These are phyloP conservation scores for Hebeloma cylindrosporum DNA, from an alignment of 768 basidiomycete species.

Conservation along the genomic window DNA sequence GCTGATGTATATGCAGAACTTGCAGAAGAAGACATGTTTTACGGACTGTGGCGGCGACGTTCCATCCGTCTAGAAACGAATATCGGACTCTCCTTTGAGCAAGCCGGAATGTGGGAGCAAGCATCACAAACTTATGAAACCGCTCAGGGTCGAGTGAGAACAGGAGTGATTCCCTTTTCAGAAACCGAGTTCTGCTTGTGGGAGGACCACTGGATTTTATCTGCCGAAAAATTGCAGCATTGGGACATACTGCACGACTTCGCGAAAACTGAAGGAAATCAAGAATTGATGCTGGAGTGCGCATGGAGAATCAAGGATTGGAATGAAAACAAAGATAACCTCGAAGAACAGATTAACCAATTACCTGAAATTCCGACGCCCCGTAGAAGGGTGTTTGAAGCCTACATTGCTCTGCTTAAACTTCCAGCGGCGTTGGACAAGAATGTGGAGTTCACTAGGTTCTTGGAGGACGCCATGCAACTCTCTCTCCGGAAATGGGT, in stretches of 20 bases:
- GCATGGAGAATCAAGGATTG: conserved; percentile 96
- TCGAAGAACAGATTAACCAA: conserved; percentile 80
- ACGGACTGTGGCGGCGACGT: conserved; percentile 92
- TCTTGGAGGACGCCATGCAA: conserved; percentile 96
- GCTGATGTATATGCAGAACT: conserved; percentile 96
- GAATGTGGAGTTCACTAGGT: conserved; percentile 83
- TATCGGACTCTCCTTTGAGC: conserved; percentile 84
- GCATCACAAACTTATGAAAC: conserved; percentile 86
- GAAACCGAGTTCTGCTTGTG: conserved; percentile 96
- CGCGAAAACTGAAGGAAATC: conserved; percentile 83
- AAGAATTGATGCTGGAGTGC: conserved; percentile 90
- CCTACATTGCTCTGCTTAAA: conserved; percentile 87
- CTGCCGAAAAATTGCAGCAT: conserved; percentile 94
- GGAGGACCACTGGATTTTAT: conserved; percentile 99
- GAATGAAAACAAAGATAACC: conserved; percentile 71
- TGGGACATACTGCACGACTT: conserved; percentile 96
- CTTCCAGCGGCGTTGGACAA: conserved; percentile 79
- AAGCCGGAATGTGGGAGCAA: conserved; percentile 96
- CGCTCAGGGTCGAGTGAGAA: conserved; percentile 83
- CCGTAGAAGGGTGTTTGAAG: conserved; percentile 96
- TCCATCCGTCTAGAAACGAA: conserved; percentile 90
- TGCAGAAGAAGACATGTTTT: conserved; percentile 95
- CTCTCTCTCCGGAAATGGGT: conserved; percentile 96
- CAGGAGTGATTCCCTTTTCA: conserved; percentile 82
- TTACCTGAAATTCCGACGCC: conserved; percentile 90